Evolutionary conservation across 1,139 yeast genomes (phyloP), one percentile per base, ranked within the genome.

Genomic region (Pneumocystis sp.): DNA sequence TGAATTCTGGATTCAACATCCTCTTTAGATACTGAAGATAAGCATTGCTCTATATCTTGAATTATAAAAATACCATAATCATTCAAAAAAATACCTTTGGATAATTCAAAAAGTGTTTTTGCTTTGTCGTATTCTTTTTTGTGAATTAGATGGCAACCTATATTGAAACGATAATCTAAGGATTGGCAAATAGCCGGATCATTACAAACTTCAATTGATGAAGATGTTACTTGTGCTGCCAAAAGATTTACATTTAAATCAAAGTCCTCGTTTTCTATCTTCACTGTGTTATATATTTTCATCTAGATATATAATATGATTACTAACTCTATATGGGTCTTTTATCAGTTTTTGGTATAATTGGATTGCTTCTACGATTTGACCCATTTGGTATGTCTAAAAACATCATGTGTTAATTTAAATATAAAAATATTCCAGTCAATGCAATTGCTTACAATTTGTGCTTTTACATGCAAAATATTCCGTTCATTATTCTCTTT

Each of bases 381-480:
- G 74, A 8, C 96, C 97, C 50, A 67, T 60, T 4, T 68, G 65
- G 25, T 69, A 69, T n/a, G 65, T 66, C 70, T 69, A 61, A 21
- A 44, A 10, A 29, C 17, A 42, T 65, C 19, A 25, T 45, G 15
- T 1, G 19, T 44, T 19, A 44, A 61, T 37, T 25, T 39, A 25
- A 25, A 39, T 45, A 15, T 17, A 34, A 57, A 61, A 40, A 25
- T 3, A 15, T n/a, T 5, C 3, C 0, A 42, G 29, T 31, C 29
- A 39, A 40, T 15, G 10, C 1, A 61, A 31, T 62, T 59, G 19
- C 31, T 64, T 39, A 69, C 70, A 37, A 65, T 84, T 76, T 91
- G 98, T 0, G 97, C 96, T 68, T 85, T 75, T n/a, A 89, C 80
- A 73, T 90, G 96, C 65, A 80, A 76, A 67, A 88, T 76, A 0